Evolutionary conservation across 768 basidiomycete species (phyloP), one percentile per base, ranked within the genome.

Genomic region (Pulveroboletus ravenelii): DNA sequence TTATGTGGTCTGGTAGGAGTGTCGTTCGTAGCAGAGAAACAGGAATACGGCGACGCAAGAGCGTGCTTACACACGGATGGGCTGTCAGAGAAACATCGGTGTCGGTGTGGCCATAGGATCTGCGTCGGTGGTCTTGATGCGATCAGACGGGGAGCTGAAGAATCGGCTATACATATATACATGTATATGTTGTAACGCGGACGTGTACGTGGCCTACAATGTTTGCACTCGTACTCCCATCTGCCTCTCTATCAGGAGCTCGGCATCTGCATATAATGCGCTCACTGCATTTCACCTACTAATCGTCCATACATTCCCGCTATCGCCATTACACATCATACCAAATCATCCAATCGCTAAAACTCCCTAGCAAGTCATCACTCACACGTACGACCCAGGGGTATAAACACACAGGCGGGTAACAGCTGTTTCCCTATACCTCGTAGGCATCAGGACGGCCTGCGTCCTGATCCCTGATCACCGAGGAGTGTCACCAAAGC

Each of bases 281-380:
- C 40, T 15, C n/a, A 30, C 31, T 45, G 29, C 27, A 42, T 44
- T 48, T 41, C 52, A 45, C 45, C 34, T 17, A 51, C 38, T 38
- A 9, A 48, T 54, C 46, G 41, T 56, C 47, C 57, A 37, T 53
- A 51, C 43, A 46, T 20, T 36, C 25, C 39, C 39, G 15, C 35
- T 37, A 45, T 47, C 43, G 23, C 46, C 44, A 50, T 59, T 59
- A 62, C 54, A 62, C 64, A 62, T 44, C 41, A 20, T 53, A 58
- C 47, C 10, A 14, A 56, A 62, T 9, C 49, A 41, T 51, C 55
- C 56, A 31, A 15, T 14, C 23, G 29, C 50, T 25, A 35, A 45
- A 29, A 49, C 40, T 17, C 25, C 38, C 18, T 6, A 13, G 42
- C 12, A 27, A 41, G 46, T 36, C 48, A 44, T 47, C 40, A 17